Evolutionary conservation across 306 rosid species (phyloP).

Genomic region (Erythrophleum fordii): DNA sequence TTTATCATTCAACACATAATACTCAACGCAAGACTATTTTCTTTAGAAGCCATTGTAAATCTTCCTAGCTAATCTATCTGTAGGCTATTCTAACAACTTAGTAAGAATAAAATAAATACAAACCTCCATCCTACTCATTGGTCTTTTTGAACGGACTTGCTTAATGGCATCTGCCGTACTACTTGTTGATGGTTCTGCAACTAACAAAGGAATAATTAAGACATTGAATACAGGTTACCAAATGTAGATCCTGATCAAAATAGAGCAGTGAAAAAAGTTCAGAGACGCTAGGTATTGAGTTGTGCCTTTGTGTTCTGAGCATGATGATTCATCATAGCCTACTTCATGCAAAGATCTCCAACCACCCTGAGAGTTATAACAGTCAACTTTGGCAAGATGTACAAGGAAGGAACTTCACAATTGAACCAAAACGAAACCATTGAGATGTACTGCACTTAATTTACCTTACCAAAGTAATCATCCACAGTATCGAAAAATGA

Average conservation of each 20-base stretch:
- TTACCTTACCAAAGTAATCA: constrained; percentile 85
- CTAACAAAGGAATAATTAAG: constrained; percentile 36
- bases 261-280: constrained; percentile 28
- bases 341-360: constrained; percentile 71
- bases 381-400: constrained; percentile 30
- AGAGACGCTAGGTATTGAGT: constrained; percentile 37
- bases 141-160: constrained; percentile 65
- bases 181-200: constrained; percentile 67
- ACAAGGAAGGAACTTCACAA: constrained; percentile 32
- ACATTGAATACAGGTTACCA: constrained; percentile 23
- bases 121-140: constrained; percentile 89
- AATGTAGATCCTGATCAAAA: constrained; percentile 33
- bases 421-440: constrained; percentile 32
- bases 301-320: constrained; percentile 72
- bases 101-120: constrained; percentile 39
- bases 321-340: constrained; percentile 44
- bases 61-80: background rate
- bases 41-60: background rate
- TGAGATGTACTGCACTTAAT: constrained; percentile 37
- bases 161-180: constrained; percentile 69
- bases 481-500: constrained; percentile 65
- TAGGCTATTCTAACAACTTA: constrained; percentile 2
- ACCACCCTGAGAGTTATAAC: constrained; percentile 54
- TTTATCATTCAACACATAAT: background rate
- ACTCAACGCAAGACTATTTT: background rate